Evolutionary conservation across 768 basidiomycete genomes (phyloP).

Genomic region (Auricularia heimuer): DNA sequence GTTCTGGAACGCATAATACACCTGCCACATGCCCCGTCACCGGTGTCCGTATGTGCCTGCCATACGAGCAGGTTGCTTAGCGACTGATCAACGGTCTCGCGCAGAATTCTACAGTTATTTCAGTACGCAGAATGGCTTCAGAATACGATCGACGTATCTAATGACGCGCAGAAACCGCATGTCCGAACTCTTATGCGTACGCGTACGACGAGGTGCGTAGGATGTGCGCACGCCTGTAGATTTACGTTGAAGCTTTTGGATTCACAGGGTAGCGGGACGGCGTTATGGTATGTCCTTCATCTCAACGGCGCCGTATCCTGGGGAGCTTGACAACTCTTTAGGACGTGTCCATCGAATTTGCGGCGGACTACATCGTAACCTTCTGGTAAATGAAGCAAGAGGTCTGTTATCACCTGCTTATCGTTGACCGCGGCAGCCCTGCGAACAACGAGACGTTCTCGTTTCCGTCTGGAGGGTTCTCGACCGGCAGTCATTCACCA

Average conservation of each 20-base stretch:
- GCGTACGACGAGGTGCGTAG: neutral
- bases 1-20: constrained; percentile 45
- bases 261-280: neutral
- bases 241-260: neutral
- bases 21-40: constrained; percentile 46
- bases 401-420: too few species aligned
- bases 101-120: neutral
- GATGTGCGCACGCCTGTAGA: neutral
- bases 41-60: constrained; percentile 17
- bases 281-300: neutral
- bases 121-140: neutral
- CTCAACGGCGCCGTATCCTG: neutral
- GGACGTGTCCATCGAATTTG: neutral
- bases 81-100: too few species aligned
- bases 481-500: too few species aligned
- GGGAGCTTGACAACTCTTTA: neutral
- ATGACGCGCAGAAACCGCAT: neutral
- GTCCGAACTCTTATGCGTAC: neutral
- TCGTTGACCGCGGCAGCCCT: too few species aligned
- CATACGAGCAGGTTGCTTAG: too few species aligned
- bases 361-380: neutral
- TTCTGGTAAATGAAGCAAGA: neutral
- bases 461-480: too few species aligned
- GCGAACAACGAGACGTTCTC: too few species aligned
- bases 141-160: neutral